Percentiles rank a stretch among this genome's conserved stretches.
phyloP scores from a whole-genome alignment of 129 eudicot species.

The Artemisia annua region DNA sequence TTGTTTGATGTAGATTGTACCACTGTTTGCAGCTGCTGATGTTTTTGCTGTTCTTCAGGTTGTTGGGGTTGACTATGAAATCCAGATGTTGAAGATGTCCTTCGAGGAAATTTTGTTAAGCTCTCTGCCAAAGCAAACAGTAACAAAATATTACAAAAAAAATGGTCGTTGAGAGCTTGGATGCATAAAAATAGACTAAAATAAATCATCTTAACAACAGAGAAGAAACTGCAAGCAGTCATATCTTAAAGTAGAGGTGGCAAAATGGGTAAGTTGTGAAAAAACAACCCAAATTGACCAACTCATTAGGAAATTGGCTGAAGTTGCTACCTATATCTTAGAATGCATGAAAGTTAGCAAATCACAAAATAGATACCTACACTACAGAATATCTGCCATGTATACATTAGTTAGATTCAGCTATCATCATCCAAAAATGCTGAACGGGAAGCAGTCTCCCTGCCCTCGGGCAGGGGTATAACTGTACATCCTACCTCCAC shows the following conservation, averaged over 20 bases:
- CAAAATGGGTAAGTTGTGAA: background rate
- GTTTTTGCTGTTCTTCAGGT: slow-evolving; percentile 57
- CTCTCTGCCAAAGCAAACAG: slow-evolving; percentile 61
- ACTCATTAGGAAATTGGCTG: too few relatives aligned
- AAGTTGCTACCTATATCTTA: too few relatives aligned
- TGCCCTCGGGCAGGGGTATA: too few relatives aligned
- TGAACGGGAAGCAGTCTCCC: too few relatives aligned
- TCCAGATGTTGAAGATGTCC: slow-evolving; percentile 59
- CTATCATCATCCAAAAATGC: too few relatives aligned
- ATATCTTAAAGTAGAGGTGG: background rate
- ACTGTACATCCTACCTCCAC: too few relatives aligned
- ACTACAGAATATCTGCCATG: too few relatives aligned
- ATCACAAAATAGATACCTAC: too few relatives aligned
- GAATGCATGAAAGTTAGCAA: too few relatives aligned
- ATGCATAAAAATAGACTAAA: background rate
- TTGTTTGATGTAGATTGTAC: slow-evolving; percentile 54
- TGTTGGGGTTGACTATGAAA: slow-evolving; percentile 64
- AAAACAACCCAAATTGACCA: too few relatives aligned
- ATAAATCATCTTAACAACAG: background rate
- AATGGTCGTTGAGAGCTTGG: background rate
- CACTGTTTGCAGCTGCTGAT: slow-evolving; percentile 45
- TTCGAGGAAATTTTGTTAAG: slow-evolving; percentile 83
- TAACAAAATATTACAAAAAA: background rate
- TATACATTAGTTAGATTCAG: too few relatives aligned
- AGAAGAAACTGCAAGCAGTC: slow-evolving; percentile 3